Evolutionary conservation across 192 early-diverging fungal species (phyloP).

Genomic region (Backusella circina): DNA sequence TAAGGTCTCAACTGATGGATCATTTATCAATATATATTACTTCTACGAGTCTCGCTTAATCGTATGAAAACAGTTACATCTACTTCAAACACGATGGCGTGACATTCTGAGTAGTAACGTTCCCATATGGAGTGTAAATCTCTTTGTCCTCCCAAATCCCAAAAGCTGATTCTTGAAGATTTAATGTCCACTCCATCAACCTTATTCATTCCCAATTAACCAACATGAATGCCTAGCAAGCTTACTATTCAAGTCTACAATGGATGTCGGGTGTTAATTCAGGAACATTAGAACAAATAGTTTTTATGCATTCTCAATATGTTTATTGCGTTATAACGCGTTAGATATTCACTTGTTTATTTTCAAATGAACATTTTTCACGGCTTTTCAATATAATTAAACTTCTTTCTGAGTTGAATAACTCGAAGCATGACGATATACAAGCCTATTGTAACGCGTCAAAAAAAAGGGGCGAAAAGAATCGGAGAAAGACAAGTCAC

Average conservation of each 20-base stretch:
- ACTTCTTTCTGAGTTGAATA: conserved; percentile 85
- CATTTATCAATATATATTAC: not conserved
- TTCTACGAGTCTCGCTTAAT: conserved; percentile 72
- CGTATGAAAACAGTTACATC: conserved; percentile 78
- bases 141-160: conserved; percentile 91
- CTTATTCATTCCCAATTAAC: conserved; percentile 18
- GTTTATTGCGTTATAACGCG: conserved; percentile 46
- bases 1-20: not conserved
- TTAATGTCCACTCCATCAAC: conserved; percentile 74
- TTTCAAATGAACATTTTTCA: not conserved
- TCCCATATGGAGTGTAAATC: conserved; percentile 90
- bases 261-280: conserved; percentile 85
- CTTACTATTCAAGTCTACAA: conserved; percentile 84
- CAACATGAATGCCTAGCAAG: conserved; percentile 2
- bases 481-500: not conserved
- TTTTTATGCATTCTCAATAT: conserved; percentile 82
- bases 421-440: conserved; percentile 73
- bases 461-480: not conserved
- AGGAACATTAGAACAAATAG: conserved; percentile 63
- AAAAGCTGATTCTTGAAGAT: conserved; percentile 74
- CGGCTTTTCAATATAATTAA: conserved; percentile 83
- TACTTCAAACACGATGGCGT: conserved; percentile 90
- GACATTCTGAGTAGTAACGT: conserved; percentile 89
- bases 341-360: too few species aligned
- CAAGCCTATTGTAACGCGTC: not conserved